Evolutionary conservation across 148 eudicot genomes (phyloP).

Genomic region (Silene uniflora): DNA sequence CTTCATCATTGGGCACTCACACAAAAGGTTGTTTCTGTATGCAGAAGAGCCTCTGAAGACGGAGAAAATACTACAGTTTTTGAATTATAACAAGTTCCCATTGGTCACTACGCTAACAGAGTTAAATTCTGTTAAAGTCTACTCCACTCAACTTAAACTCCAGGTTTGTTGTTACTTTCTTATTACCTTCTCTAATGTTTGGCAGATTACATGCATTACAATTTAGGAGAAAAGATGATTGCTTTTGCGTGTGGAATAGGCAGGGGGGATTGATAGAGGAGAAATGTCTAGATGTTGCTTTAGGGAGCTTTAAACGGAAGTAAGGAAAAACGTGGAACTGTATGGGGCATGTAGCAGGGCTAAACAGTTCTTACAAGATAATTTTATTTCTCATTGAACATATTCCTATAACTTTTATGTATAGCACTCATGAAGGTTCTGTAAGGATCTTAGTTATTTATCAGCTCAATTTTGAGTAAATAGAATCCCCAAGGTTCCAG

Average conservation of each 20-base stretch:
- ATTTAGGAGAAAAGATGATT: not conserved
- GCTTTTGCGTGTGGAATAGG: not conserved
- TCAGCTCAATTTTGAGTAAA: not conserved
- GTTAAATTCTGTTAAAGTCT: conserved; percentile 67
- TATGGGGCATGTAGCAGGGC: not conserved
- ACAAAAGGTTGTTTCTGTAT: conserved; percentile 23
- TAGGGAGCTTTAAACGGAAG: not conserved
- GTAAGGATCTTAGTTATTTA: not conserved
- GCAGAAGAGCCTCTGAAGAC: conserved; percentile 62
- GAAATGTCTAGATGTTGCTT: too few species aligned
- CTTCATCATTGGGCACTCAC: conserved; percentile 10
- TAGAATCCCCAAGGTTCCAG: not conserved
- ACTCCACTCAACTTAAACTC: conserved; percentile 54
- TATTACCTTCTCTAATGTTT: not conserved
- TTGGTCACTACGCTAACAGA: conserved; percentile 79
- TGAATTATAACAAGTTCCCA: conserved; percentile 81
- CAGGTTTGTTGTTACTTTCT: conserved; percentile 49
- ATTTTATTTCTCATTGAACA: not conserved
- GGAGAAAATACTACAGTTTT: conserved; percentile 66
- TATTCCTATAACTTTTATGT: not conserved
- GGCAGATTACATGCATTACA: not conserved
- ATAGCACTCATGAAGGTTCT: not conserved
- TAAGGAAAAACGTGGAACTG: not conserved
- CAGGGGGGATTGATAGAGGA: too few species aligned
- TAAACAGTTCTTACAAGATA: not conserved